Percentiles rank a stretch among this genome's conserved stretches.
Conservation (phyloP, 1,284 basidiomycete genomes). For the Melampsora larici-populina region DNA sequence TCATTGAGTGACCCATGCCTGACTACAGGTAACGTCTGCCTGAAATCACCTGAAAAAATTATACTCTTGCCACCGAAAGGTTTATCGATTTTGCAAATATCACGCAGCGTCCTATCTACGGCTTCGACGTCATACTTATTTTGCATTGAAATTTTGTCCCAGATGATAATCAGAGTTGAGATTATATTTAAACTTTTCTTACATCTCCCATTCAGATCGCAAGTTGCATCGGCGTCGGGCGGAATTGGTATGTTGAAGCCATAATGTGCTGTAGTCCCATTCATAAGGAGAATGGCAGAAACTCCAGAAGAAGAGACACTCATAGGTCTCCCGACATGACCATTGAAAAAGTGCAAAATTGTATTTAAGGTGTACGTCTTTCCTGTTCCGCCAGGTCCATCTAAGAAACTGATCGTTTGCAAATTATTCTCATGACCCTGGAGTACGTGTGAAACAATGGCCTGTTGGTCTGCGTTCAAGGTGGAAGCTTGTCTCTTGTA, state of each 20-base stretch:
- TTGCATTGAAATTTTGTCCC: constrained; percentile 26
- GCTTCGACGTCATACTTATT: not conserved
- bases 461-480: constrained; percentile 56
- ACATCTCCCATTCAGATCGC: not conserved
- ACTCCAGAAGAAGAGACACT: constrained; percentile 55
- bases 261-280: constrained; percentile 58
- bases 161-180: not conserved
- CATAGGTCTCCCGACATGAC: constrained; percentile 36
- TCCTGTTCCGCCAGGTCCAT: too few species aligned
- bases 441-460: constrained; percentile 54
- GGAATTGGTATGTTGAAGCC: constrained; percentile 56
- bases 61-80: constrained; percentile 13
- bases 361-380: constrained; percentile 58
- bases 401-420: constrained; percentile 54
- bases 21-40: too few species aligned
- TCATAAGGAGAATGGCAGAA: constrained; percentile 56
- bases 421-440: constrained; percentile 51
- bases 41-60: constrained; percentile 1
- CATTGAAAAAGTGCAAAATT: constrained; percentile 45
- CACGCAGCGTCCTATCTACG: not conserved
- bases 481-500: constrained; percentile 1
- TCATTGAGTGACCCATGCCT: not conserved
- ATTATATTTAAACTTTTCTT: not conserved
- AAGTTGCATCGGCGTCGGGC: not conserved
- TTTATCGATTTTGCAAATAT: not conserved